Base-by-base conservation (phyloP, 2,329 filamentous ascomycete genomes). In the Penicillium rolfsii region DNA sequence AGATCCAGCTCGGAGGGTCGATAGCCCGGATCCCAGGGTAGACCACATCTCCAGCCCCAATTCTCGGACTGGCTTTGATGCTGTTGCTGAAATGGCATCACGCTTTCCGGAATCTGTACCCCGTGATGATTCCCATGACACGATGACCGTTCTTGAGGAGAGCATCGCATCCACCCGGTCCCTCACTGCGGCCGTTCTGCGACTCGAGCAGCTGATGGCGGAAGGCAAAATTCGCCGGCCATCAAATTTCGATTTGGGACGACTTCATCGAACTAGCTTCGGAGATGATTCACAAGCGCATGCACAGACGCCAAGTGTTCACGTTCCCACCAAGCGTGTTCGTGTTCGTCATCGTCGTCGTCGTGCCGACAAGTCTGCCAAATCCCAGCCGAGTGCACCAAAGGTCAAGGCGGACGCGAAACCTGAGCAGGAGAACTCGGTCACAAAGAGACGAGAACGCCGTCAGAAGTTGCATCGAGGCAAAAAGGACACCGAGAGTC, bases 381-480 rank as follows among this genome's bases (percentile, higher is more conserved):
- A 45, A 7, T 48, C 35, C 30, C 38, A 43, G 22, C 30, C 38
- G 4, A 19, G 36, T 14, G 5, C 38, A 26, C 12, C 26, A 8
- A 28, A 33, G 5, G 8, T 14, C 6, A 45, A 22, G 12, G 12
- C 38, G 12, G 14, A 36, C 26, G 14, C 48, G 9, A 62, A 58
- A 38, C 40, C 55, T 9, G 72, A 70, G n/a, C 68, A 70, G 36
- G 71, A 73, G 5, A 81, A 68, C 43, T 66, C 72, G 24, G 75
- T 73, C 2, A 73, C 74, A 57, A 77, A 76, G 54, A 73, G 66
- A 50, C 73, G 63, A 3, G 71, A 69, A 9, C 73, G 76, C 26
- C 79, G 61, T 5, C 72, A 73, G 24, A 77, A 75, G 16, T 74
- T 73, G 52, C 76, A 66, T 8, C 76, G 63, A 11, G 73, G 53